Base-by-base conservation (phyloP, 192 early-diverging fungal genomes). In the Coemansia sp. region DNA sequence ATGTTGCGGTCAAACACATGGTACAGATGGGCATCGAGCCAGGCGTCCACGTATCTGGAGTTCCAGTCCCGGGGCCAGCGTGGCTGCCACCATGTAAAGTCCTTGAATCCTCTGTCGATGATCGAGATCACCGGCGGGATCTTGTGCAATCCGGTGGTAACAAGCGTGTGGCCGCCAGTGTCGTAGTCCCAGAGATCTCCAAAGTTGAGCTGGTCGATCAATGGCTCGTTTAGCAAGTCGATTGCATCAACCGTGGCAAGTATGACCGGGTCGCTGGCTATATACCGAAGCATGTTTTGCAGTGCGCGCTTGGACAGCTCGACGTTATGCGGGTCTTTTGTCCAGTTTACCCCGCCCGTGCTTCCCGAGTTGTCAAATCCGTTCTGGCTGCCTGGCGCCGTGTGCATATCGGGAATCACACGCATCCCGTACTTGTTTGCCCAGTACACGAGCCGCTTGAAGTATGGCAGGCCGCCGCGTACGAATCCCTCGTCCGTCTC, bases 321-420 rank as follows among this genome's bases (percentile, higher is more conserved):
- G 1, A 88, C 83, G 63, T 87, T 86, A 1, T 35, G 50, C 1
- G 73, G 61, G 54, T 76, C 56, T 20, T 66, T 75, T n/a, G 73
- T 75, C 81, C 81, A 87, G 66, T 81, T 80, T 11, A 87, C 68
- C 6, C 64, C 72, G 23, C 45, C 64, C 7, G 74, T 75, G 2
- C 68, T 63, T 5, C 86, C 86, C 38, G 82, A 83, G 61, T 87
- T 85, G 50, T 83, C 85, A 43, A 86, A 83, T 8, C 86, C 86
- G 57, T 87, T 87, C 40, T 87, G 86, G 42, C 83, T 84, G 13
- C 86, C 86, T 1, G 86, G 86, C 17, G 81, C 73, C 19, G 83
- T 84, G 61, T 87, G 86, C 61, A 87, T 74, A 38, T 87, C 86
- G 33, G 83, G 79, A 19, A 87, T 79, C 5, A 84, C 86, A 9